Evolutionary conservation across 805 yeast genomes (phyloP).

Genomic region (Pichia nanzhaoensis): DNA sequence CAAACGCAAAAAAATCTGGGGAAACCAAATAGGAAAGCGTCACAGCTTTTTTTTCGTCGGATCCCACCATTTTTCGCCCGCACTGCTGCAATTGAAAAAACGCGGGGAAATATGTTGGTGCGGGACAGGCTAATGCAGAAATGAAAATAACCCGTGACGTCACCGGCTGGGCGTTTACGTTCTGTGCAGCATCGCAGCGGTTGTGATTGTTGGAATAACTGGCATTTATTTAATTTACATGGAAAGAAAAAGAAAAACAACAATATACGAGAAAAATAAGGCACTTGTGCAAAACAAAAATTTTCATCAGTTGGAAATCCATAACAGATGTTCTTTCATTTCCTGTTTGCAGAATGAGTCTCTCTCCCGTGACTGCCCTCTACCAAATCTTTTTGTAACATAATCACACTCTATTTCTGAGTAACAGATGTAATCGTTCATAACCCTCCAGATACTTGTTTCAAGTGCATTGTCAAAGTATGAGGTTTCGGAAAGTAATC

Average conservation of each 20-base stretch:
- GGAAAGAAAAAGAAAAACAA: too few relatives aligned
- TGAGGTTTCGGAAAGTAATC: constrained; percentile 22
- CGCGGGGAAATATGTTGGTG: too few relatives aligned
- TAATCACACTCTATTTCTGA: constrained; percentile 24
- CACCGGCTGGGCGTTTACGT: too few relatives aligned
- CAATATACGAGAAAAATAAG: too few relatives aligned
- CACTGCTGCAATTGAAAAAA: too few relatives aligned
- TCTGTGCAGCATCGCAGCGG: too few relatives aligned
- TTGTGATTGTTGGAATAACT: too few relatives aligned
- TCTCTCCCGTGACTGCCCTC: constrained; percentile 14
- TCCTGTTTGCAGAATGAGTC: constrained; percentile 21
- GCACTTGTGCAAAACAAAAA: too few relatives aligned
- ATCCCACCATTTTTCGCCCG: too few relatives aligned
- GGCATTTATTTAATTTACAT: too few relatives aligned
- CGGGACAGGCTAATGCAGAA: too few relatives aligned
- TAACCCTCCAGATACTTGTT: constrained; percentile 25
- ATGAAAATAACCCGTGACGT: too few relatives aligned
- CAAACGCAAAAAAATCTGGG: constrained; percentile 4
- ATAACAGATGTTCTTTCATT: constrained; percentile 26
- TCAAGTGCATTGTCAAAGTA: constrained; percentile 21
- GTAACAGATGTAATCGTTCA: constrained; percentile 29
- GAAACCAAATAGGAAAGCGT: neutral
- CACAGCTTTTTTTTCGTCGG: neutral
- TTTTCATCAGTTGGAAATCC: constrained; percentile 19
- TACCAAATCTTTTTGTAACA: constrained; percentile 22